Conservation (phyloP, 441 rosid genomes). For the Arabidopsis hybrid region DNA sequence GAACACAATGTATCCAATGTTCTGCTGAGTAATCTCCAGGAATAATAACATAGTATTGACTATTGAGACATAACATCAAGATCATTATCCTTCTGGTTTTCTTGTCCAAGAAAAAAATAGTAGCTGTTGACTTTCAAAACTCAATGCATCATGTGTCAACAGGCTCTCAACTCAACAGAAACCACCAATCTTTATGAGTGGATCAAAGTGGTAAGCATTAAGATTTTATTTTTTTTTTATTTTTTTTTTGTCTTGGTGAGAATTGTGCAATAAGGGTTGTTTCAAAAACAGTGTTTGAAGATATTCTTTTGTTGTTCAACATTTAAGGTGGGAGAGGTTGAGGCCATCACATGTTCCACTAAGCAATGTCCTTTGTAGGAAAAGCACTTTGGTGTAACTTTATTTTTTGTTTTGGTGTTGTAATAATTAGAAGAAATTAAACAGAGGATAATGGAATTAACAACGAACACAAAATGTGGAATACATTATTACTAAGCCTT, state of each 20-base stretch:
- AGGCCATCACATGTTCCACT: constrained; percentile 47
- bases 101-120: constrained; percentile 28
- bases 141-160: constrained; percentile 20
- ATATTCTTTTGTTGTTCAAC: constrained; percentile 38
- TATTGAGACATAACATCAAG: constrained; percentile 3
- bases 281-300: constrained; percentile 28
- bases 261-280: constrained; percentile 26
- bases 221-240: too few relatives aligned
- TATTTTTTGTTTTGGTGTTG: constrained; percentile 26
- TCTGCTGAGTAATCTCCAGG: constrained; percentile 9
- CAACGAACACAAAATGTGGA: constrained; percentile 42
- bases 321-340: constrained; percentile 47
- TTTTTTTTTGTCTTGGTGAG: constrained; percentile 2
- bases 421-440: not conserved
- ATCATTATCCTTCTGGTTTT: constrained; percentile 21
- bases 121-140: constrained; percentile 32
- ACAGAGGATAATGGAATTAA: constrained; percentile 40
- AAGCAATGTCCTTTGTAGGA: constrained; percentile 45
- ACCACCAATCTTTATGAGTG: constrained; percentile 34
- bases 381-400: constrained; percentile 43
- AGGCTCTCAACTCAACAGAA: constrained; percentile 19
- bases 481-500: constrained; percentile 37
- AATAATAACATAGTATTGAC: not conserved
- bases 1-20: not conserved
- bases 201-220: constrained; percentile 42